Conservation (phyloP, 1,284 basidiomycete species). For the Cryptococcus amylolentus region DNA sequence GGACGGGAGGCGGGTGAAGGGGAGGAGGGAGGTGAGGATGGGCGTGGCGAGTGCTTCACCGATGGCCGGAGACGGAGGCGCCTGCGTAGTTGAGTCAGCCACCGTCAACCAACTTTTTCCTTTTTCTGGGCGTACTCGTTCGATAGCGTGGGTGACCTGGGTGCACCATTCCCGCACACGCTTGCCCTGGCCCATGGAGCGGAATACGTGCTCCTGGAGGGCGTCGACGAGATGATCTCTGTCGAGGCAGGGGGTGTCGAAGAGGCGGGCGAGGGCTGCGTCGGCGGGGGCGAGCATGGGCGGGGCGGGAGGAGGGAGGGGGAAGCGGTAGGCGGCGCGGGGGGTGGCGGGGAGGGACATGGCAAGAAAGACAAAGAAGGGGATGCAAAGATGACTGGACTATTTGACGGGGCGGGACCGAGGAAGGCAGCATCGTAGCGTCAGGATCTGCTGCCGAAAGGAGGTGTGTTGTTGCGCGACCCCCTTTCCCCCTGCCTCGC, state of each 20-base stretch:
- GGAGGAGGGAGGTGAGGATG: constrained; percentile 17
- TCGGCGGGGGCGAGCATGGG: not conserved
- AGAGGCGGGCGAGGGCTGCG: not conserved
- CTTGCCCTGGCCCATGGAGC: constrained; percentile 12
- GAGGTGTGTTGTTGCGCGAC: constrained; percentile 22
- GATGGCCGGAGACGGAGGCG: not conserved
- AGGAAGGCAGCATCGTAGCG: constrained; percentile 2
- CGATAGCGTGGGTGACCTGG: constrained; percentile 11
- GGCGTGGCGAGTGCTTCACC: constrained; percentile 1
- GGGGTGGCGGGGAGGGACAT: not conserved
- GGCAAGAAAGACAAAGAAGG: constrained; percentile 1
- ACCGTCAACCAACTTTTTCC: not conserved
- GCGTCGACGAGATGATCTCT: constrained; percentile 7
- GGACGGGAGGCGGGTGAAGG: constrained; percentile 19
- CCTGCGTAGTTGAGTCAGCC: not conserved
- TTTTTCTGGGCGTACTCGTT: not conserved
- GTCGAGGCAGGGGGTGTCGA: not conserved
- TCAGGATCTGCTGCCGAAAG: constrained; percentile 9
- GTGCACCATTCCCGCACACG: constrained; percentile 26
- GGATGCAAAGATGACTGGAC: constrained; percentile 13
- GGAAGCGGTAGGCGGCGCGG: not conserved
- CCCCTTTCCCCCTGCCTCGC: no score
- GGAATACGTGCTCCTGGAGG: constrained; percentile 20
- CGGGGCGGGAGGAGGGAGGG: not conserved
- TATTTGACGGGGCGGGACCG: no score